Evolutionary conservation across 176 grass and related monocot genomes (phyloP), one percentile per base, ranked within the genome.

Genomic region (Ensete ventricosum): DNA sequence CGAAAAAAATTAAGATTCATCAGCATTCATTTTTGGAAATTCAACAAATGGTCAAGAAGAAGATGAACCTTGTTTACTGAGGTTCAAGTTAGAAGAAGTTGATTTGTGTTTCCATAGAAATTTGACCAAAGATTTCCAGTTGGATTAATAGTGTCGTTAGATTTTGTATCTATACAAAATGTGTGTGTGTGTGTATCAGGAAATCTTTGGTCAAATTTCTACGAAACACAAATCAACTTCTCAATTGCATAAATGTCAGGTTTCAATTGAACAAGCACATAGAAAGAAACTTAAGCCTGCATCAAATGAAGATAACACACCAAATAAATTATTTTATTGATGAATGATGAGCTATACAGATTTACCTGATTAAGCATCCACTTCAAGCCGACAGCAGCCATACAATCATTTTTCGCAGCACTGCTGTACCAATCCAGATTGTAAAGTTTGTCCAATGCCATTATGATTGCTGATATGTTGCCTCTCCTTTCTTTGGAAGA

Each of bases 301-400:
- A 13, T 65, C 63, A 69, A 14, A 69, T 14, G 1, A 14, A 25
- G 20, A 34, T 43, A 67, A 69, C 19, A 14, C 11, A 14, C 5
- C 26, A 11, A 19, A 16, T 9, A 49, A 19, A 69, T 49, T 24
- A 73, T 14, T 5, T 1, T 11, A 25, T 3, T 8, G 10, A 29
- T 8, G 57, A 14, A 14, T 27, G 14, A 29, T 65, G 2, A n/a
- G 25, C 11, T 65, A 25, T 65, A 43, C 17, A 19, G 34, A 43
- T 63, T 14, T 72, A 72, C 69, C 69, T 72, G 69, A 72, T 72
- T 72, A 72, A 72, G 69, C 69, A 72, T 72, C 69, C 69, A 72
- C 50, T 72, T 72, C 11, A 72, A 72, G 19, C 69, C 69, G 53
- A 72, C 17, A 51, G 69, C 69, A 54, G 69, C 69, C 0, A n/a